Base-by-base conservation (phyloP, 352 stramenopile species). In the Discostella stelligera region DNA sequence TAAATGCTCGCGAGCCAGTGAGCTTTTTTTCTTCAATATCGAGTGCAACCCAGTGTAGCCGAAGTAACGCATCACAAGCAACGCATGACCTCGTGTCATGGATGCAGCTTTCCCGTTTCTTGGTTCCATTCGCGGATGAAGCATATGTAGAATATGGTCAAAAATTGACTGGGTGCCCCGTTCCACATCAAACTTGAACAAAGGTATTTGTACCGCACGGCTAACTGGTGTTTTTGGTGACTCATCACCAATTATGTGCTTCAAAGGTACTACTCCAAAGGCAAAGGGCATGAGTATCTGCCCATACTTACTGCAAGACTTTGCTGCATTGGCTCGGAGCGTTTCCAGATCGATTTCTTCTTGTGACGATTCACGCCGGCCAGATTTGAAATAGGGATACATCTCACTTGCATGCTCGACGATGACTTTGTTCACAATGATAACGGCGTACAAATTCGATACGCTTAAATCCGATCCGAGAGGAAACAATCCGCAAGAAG, bases 1-100 rank as follows among this genome's bases (percentile, higher is more conserved):
- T 11, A 94, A 66, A 39, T 87, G 62, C 54, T 92, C 82, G 58
- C 84, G 61, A 61, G 83, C 79, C 20, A 93, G 76, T 16, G 80
- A 88, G 48, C 80, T 90, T 41, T 87, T 91, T 18, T 80, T 88
- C 58, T 87, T 65, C 16, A 94, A 73, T 27, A 92, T 89, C 13
- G 80, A 82, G 59, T 94, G 89, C 32, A 94, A 64, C 27, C 89
- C 89, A 32, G 91, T 76, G 79, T 91, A 93, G n/a, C 89, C 89
- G 82, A 92, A 94, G 69, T 93, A 91, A 54, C 89, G 81, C 82
- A 92, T 92, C 6, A 94, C 82, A 6, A 94, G 61, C 59, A 94
- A 85, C 18, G 86, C 89, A 64, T 85, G 84, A 6, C 87, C 87
- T 32, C 82, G 76, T 73, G 91, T 94, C 27, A 89, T 88, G 2